A percentile compares a stretch with the other conserved stretches of the same genome.
Conservation (phyloP, 805 yeast genomes). For the Kluyveromyces wickerhamii region DNA sequence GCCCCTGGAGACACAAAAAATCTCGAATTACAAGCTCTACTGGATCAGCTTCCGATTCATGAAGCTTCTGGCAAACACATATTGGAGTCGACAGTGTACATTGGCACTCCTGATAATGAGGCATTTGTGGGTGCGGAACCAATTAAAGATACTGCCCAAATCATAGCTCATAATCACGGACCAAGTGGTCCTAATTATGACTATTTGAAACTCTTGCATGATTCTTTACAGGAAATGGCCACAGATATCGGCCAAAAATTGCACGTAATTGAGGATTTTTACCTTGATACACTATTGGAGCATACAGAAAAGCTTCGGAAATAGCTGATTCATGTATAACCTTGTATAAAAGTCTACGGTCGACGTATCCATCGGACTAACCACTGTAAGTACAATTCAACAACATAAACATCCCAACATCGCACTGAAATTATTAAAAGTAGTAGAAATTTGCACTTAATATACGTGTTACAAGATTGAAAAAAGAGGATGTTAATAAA, state of each 20-base stretch:
- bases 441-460: no score
- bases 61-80: constrained; percentile 32
- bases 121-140: constrained; percentile 83
- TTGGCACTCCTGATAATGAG: constrained; percentile 72
- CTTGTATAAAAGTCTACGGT: no score
- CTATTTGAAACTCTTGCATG: constrained; percentile 50
- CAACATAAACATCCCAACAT: no score
- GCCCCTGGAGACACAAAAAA: constrained; percentile 21
- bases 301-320: neutral
- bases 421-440: no score
- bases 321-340: no score
- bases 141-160: constrained; percentile 48
- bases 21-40: constrained; percentile 14
- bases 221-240: constrained; percentile 35
- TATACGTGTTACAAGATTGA: no score
- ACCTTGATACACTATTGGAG: constrained; percentile 1
- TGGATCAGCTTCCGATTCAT: constrained; percentile 27
- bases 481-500: no score
- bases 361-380: no score
- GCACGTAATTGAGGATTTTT: constrained; percentile 1
- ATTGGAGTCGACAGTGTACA: constrained; percentile 60
- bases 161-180: constrained; percentile 52
- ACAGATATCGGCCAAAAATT: neutral
- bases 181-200: constrained; percentile 79
- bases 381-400: no score